These are phyloP conservation scores for Dendrobium huoshanense DNA, from an alignment of 106 monocot species.

Conservation along the genomic window DNA sequence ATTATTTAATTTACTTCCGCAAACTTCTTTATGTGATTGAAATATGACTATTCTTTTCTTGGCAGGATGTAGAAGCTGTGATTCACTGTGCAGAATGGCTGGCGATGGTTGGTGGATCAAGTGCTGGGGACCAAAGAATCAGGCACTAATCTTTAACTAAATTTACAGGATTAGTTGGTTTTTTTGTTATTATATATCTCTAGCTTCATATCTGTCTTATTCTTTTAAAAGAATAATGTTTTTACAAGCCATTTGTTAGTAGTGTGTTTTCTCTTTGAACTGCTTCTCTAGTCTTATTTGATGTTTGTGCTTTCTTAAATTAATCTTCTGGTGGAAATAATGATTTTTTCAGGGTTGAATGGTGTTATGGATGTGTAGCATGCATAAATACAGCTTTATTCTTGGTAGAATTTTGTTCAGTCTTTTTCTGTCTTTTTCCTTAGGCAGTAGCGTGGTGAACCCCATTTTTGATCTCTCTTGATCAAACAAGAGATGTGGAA, in stretches of 20 bases:
- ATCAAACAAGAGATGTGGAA: too few species aligned
- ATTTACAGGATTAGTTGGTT: conserved; percentile 1
- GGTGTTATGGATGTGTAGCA: background rate
- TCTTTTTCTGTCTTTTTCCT: background rate
- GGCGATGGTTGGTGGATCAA: conserved; percentile 94
- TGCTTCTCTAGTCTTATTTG: background rate
- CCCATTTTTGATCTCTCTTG: too few species aligned
- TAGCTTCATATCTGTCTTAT: background rate
- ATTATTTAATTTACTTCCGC: background rate
- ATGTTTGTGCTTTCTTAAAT: background rate
- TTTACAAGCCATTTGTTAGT: background rate
- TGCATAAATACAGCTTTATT: background rate
- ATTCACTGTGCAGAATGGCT: conserved; percentile 99
- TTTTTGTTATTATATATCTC: background rate
- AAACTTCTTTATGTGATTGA: background rate
- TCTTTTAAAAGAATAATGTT: background rate
- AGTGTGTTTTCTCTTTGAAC: background rate
- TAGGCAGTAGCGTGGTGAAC: background rate
- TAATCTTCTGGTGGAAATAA: background rate
- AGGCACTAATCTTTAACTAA: conserved; percentile 37
- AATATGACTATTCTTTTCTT: background rate
- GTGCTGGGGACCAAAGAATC: conserved; percentile 68
- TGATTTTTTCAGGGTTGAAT: background rate
- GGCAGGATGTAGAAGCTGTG: conserved; percentile 91
- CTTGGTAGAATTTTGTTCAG: background rate